Percentiles rank a stretch among this genome's conserved stretches.
Conservation (phyloP, 441 rosid species). For the Jatropha podagrica region DNA sequence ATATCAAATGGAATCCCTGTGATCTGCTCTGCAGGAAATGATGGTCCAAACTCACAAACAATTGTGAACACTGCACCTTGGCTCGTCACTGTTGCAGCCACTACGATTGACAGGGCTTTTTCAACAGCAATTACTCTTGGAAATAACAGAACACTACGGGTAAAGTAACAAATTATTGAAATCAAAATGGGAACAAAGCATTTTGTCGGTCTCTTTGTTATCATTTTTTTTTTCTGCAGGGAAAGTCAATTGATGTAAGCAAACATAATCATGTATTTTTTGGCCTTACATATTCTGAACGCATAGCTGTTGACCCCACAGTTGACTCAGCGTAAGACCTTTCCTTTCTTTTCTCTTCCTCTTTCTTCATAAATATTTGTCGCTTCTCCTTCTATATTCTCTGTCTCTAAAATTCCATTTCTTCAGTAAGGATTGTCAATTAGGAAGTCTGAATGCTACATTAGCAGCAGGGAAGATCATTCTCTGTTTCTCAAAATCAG, state of each 20-base stretch:
- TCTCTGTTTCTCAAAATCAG: slow-evolving; percentile 35
- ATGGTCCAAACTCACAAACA: slow-evolving; percentile 31
- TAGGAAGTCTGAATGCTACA: slow-evolving; percentile 39
- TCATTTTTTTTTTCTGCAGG: slow-evolving; percentile 25
- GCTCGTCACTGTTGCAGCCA: slow-evolving; percentile 41
- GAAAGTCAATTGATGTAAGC: slow-evolving; percentile 30
- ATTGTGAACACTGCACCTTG: slow-evolving; percentile 39
- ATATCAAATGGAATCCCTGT: slow-evolving; percentile 29
- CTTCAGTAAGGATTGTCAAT: slow-evolving; percentile 32
- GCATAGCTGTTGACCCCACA: slow-evolving; percentile 27
- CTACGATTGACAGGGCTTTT: slow-evolving; percentile 36
- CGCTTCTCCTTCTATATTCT: neutral
- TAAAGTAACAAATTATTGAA: slow-evolving; percentile 2
- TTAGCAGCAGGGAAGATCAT: slow-evolving; percentile 42
- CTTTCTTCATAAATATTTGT: neutral
- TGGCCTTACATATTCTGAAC: slow-evolving; percentile 36
- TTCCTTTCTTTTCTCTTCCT: neutral
- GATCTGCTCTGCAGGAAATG: slow-evolving; percentile 32
- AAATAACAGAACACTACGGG: slow-evolving; percentile 33
- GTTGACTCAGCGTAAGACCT: slow-evolving; percentile 32
- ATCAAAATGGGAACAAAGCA: neutral
- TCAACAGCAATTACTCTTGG: slow-evolving; percentile 31
- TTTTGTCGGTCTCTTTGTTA: neutral
- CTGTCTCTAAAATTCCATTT: slow-evolving; percentile 5
- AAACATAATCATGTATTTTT: slow-evolving; percentile 25